Base-by-base conservation (phyloP, 1,284 basidiomycete species). In the Nidula niveotomentosa region DNA sequence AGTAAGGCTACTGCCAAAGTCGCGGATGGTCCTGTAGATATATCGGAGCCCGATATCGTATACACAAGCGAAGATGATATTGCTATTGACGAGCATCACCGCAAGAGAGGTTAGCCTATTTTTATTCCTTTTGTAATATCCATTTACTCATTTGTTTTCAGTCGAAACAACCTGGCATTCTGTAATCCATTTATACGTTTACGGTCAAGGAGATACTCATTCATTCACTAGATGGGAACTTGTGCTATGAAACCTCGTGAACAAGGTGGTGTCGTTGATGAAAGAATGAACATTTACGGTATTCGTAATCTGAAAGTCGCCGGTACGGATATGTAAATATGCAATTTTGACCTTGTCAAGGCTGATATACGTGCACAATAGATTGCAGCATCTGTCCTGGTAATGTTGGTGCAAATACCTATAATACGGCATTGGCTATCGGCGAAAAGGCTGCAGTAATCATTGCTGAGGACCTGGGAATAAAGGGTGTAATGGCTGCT, bases 31-130 rank as follows among this genome's bases (percentile, higher is more conserved):
- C 79, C 83, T 0, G 76, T 76, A 0, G 62, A 72, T 0, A 65
- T 78, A 1, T 61, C 74, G 23, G 71, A 76, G 0, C 75, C 80
- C 1, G 73, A 81, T 44, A 75, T 86, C 13, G 62, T 69, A n/a
- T 89, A 88, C 66, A 73, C 79, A 0, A 57, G 60, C 0, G 82
- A 83, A 52, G 87, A 90, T 60, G 77, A 89, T 44, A 69, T 74
- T 55, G 76, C 71, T 8, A 80, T 76, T 58, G 82, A 86, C 48
- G 62, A 70, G 13, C 83, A 74, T 59, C 60, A 63, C 52, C 61
- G 66, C 47, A 55, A 64, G 36, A 58, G 45, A 30, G 55, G 66
- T 65, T 36, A 33, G 59, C 17, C 43, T 10, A 23, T 8, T 51
- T 43, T 12, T 10, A 44, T 12, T 36, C 41, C 10, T 37, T 36